These are phyloP conservation scores for Rhizopogon salebrosus DNA, from an alignment of 768 basidiomycete species.

Conservation along the genomic window DNA sequence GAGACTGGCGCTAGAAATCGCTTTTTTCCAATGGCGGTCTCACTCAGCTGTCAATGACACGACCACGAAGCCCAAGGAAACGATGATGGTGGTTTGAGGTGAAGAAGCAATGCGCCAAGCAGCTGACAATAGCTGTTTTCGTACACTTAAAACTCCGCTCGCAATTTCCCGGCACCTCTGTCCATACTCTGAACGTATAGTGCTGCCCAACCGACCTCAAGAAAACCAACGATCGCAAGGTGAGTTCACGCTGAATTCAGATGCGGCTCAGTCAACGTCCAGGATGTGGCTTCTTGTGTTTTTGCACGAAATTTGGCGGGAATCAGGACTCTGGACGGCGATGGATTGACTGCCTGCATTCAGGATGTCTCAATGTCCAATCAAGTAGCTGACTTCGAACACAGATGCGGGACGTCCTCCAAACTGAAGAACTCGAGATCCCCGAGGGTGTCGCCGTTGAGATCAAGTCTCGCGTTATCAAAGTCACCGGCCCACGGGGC, in stretches of 20 bases:
- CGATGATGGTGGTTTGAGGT: slow-evolving; percentile 44
- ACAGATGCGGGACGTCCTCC: slow-evolving; percentile 89
- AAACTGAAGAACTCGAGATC: slow-evolving; percentile 89
- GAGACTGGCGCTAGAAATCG: slow-evolving; percentile 23
- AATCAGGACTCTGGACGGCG: not conserved
- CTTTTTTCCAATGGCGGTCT: slow-evolving; percentile 38
- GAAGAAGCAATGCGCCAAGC: slow-evolving; percentile 26
- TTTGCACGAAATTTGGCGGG: slow-evolving; percentile 1
- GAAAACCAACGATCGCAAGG: slow-evolving; percentile 21
- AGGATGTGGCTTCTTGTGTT: not conserved
- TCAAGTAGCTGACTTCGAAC: slow-evolving; percentile 12
- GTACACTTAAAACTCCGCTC: slow-evolving; percentile 32
- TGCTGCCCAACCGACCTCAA: slow-evolving; percentile 18
- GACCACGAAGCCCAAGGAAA: slow-evolving; percentile 30
- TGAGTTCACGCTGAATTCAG: slow-evolving; percentile 14
- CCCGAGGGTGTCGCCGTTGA: slow-evolving; percentile 80
- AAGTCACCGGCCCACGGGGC: slow-evolving; percentile 90
- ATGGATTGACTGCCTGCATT: slow-evolving; percentile 34
- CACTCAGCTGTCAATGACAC: slow-evolving; percentile 44
- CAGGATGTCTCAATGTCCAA: slow-evolving; percentile 28
- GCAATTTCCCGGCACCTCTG: slow-evolving; percentile 18
- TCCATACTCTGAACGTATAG: slow-evolving; percentile 3
- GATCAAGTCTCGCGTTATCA: slow-evolving; percentile 89
- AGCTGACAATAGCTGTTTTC: slow-evolving; percentile 22
- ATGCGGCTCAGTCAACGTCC: not conserved